Base-by-base conservation (phyloP, 2,329 filamentous ascomycete species). In the Coccinonectria pachysandricola region DNA sequence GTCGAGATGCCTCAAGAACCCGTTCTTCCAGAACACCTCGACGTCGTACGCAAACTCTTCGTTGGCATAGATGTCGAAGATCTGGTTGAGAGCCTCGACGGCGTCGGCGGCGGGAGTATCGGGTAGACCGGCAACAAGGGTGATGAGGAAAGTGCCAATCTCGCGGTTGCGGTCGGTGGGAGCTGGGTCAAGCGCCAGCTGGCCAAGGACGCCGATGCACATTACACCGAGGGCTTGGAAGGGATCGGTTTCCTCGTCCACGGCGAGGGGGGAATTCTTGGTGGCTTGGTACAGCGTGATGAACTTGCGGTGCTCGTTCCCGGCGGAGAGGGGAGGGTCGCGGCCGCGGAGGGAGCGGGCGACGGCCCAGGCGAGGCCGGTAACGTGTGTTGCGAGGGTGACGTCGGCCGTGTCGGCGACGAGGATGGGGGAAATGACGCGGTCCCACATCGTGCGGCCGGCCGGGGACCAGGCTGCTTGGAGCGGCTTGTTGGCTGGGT, bases 11-110 rank as follows among this genome's bases (percentile, higher is more conserved):
- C 64, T 60, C 29, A 75, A 49, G 43, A 80, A 73, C 36, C 60
- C 61, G 35, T 73, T 63, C 39, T 64, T 63, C 68, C 75, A 78
- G 50, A 79, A 81, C 3, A 80, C 74, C 14, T 67, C 62, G 31
- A 56, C 59, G 45, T 80, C 76, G 45, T 67, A 75, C 8, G 62
- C 55, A 28, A 58, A 62, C 8, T 59, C 60, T 48, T 75, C 71
- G 45, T 80, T 71, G 14, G 64, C 68, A 50, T 80, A 81, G 6
- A 81, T 63, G 39, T 80, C 76, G 39, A 78, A 77, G 11, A 81
- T 36, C 49, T 78, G 72, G 51, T 79, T 72, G 21, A 80, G 54
- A 10, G 72, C 70, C 53, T 80, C 75, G 16, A 80, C 63, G 5
- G 62, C 60, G 23, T 78, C 71, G 2, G 72, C 74, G 2, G 63